These are phyloP conservation scores for Neurospora crassa DNA, from an alignment of 2,329 filamentous ascomycete species.

Conservation along the genomic window DNA sequence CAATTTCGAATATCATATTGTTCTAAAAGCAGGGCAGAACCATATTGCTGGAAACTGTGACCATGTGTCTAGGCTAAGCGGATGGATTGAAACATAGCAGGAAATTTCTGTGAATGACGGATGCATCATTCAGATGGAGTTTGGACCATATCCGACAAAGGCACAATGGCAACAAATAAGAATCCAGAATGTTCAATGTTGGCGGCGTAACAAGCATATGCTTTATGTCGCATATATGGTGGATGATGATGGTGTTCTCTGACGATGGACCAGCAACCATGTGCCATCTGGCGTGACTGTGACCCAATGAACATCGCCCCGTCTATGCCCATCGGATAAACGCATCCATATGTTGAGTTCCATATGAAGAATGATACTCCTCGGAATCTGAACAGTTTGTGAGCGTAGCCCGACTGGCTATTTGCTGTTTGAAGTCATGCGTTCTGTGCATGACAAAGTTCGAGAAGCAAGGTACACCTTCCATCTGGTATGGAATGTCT, in stretches of 20 bases:
- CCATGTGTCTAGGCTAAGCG: constrained; percentile 10
- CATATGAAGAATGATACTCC: constrained; percentile 22
- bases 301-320: constrained; percentile 26
- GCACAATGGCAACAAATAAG: constrained; percentile 13
- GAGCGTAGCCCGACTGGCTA: background rate
- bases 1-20: background rate
- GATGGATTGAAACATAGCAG: constrained; percentile 7
- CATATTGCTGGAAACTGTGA: constrained; percentile 8
- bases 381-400: constrained; percentile 20
- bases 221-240: constrained; percentile 13
- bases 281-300: constrained; percentile 37
- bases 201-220: constrained; percentile 12
- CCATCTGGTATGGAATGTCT: background rate
- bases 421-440: background rate
- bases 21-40: constrained; percentile 1
- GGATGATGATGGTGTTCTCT: constrained; percentile 18
- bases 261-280: constrained; percentile 31
- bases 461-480: background rate
- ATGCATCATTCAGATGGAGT: constrained; percentile 6
- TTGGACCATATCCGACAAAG: constrained; percentile 3
- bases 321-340: constrained; percentile 22
- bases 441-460: background rate
- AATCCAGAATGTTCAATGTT: constrained; percentile 10
- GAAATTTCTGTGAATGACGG: constrained; percentile 6
- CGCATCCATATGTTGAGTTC: constrained; percentile 26